Percentiles rank a stretch among this genome's conserved stretches.
These are phyloP conservation scores for Naegleria lovaniensis DNA, from an alignment of 208 protist genomes.

Conservation along the genomic window DNA sequence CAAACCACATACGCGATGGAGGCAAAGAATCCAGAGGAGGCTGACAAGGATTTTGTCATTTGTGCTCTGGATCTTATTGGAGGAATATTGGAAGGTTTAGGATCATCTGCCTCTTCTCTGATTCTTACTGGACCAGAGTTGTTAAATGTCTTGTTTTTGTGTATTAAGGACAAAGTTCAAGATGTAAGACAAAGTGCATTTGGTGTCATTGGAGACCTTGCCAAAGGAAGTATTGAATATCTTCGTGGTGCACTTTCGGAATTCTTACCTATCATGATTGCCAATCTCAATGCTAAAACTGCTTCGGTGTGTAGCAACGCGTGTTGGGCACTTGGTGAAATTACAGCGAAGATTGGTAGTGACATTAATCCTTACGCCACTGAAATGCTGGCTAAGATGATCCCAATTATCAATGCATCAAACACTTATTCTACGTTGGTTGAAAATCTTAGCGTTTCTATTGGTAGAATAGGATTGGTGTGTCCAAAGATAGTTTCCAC, in stretches of 20 bases:
- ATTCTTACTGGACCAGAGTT: slow-evolving; percentile 43
- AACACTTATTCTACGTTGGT: slow-evolving; percentile 39
- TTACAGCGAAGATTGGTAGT: slow-evolving; percentile 46
- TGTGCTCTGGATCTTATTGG: slow-evolving; percentile 60
- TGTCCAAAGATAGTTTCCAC: slow-evolving; percentile 44
- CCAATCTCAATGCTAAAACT: slow-evolving; percentile 48
- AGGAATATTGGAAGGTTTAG: slow-evolving; percentile 59
- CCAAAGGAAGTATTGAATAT: slow-evolving; percentile 45
- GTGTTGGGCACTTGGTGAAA: slow-evolving; percentile 66
- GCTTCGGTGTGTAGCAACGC: slow-evolving; percentile 72
- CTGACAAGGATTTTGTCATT: slow-evolving; percentile 63
- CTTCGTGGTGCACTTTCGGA: slow-evolving; percentile 43
- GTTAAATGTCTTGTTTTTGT: slow-evolving; percentile 39
- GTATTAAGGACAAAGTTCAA: slow-evolving; percentile 28
- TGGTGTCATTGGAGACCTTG: slow-evolving; percentile 64
- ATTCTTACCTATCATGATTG: slow-evolving; percentile 48
- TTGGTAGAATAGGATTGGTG: slow-evolving; percentile 56
- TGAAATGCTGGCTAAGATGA: slow-evolving; percentile 42
- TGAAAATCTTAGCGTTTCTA: slow-evolving; percentile 63
- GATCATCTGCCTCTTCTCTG: slow-evolving; percentile 42
- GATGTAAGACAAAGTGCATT: slow-evolving; percentile 62
- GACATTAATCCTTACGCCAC: slow-evolving; percentile 40
- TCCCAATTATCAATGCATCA: slow-evolving; percentile 49
- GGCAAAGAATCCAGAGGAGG: neutral
- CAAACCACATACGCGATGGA: neutral